Base-by-base conservation (phyloP, 805 yeast genomes). In the Metschnikowia bowlesiae region DNA sequence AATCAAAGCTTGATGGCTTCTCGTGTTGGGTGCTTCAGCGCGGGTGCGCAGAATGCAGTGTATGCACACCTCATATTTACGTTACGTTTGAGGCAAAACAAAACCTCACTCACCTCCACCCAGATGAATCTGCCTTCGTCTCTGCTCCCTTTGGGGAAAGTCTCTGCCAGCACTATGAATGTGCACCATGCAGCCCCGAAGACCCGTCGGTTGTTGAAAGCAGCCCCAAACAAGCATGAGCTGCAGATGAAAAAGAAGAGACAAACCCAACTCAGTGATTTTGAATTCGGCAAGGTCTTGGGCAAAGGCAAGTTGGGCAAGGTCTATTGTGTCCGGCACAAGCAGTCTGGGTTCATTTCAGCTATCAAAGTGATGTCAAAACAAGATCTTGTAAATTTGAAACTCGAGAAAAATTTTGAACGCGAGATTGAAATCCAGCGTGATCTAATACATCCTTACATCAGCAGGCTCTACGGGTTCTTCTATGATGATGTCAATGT, bases 221-320 rank as follows among this genome's bases (percentile, higher is more conserved):
- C 30, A 18, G 45, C n/a, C 6, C 22, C 38, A 13, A 33, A 39
- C 26, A 42, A 22, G 10, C 45, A 18, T 8, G 31, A 32, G 30
- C 37, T n/a, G 6, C 36, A 8, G 10, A 22, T 13, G 13, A 28
- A 16, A 14, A 31, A 34, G 18, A 42, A 33, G 45, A 29, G 26
- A 39, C 36, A 38, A 14, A 44, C 35, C n/a, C 48, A 18, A 10
- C 66, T 83, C 22, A 68, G 73, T 30, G 94, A 88, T 62, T 92
- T 92, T 68, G 96, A 90, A 58, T 78, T 92, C 39, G 98, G 97
- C 14, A 79, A 84, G 48, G 83, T 85, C 50, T 75, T 92, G 44
- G 99, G 98, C 0, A 89, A 88, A 63, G 99, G 99, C 6, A 89
- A 90, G 65, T 84, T 91, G 61, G 99, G 99, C 8, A 83, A 82